A percentile compares a stretch with the other conserved stretches of the same genome.
Conservation (phyloP, 306 rosid species). For the Hylodesmum podocarpum region DNA sequence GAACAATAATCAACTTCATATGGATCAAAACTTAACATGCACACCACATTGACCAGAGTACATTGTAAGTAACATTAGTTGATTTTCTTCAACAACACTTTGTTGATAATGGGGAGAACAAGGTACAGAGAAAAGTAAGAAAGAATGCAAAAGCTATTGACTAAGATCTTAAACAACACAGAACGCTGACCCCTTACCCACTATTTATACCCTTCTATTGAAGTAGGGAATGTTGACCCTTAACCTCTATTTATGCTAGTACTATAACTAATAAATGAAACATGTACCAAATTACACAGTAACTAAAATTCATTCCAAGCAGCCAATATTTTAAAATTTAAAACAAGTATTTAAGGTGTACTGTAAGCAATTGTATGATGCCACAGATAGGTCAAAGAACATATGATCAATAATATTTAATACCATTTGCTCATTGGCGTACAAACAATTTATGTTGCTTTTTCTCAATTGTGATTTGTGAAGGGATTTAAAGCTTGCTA, state of each 20-base stretch:
- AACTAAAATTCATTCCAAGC: background rate
- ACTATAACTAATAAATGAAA: background rate
- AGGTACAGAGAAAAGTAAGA: background rate
- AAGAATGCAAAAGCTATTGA: background rate
- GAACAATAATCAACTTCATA: slow-evolving; percentile 6
- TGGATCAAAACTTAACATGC: background rate
- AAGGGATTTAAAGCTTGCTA: background rate
- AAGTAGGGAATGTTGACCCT: background rate
- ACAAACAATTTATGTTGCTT: background rate
- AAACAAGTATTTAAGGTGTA: background rate
- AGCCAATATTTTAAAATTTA: background rate
- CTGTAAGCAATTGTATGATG: background rate
- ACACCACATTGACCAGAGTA: background rate
- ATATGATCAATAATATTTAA: background rate
- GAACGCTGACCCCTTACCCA: background rate
- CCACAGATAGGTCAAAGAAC: background rate
- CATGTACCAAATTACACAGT: background rate
- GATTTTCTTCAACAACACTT: too few species aligned
- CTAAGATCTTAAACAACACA: background rate
- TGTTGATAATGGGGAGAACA: background rate
- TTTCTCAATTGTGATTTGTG: background rate
- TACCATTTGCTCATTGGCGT: background rate
- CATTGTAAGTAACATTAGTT: background rate
- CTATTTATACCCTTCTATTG: background rate
- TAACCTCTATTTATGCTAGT: background rate